Conservation (phyloP, 108 stramenopile genomes). For the Cyclotella kingstonii region DNA sequence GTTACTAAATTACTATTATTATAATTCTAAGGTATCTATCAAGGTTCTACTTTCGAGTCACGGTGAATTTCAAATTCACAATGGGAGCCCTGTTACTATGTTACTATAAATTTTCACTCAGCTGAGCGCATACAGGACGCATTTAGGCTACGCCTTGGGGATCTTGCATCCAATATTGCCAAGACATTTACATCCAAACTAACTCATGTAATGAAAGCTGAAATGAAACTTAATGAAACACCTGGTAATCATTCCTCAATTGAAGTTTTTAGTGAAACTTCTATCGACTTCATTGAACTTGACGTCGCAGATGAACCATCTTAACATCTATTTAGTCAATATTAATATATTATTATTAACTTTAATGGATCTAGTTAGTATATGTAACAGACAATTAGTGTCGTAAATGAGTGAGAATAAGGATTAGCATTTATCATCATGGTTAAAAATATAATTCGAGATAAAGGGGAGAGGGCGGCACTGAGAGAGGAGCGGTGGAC, state of each 20-base stretch:
- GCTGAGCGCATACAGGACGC: conserved; percentile 83
- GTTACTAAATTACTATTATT: too few species aligned
- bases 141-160: conserved; percentile 83
- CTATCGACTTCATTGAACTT: conserved; percentile 27
- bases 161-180: conserved; percentile 72
- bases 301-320: background rate
- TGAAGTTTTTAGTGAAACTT: conserved; percentile 55
- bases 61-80: conserved; percentile 61
- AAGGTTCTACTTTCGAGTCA: conserved; percentile 82
- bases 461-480: too few species aligned
- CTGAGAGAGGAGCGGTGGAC: too few species aligned
- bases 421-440: too few species aligned
- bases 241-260: conserved; percentile 48
- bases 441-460: too few species aligned
- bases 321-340: too few species aligned
- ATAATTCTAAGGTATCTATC: conserved; percentile 79
- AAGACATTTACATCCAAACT: conserved; percentile 75
- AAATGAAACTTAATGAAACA: conserved; percentile 64
- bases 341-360: too few species aligned
- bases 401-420: too few species aligned
- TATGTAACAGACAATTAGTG: too few species aligned
- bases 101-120: conserved; percentile 82
- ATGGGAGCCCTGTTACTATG: conserved; percentile 81
- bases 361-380: too few species aligned
- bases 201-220: conserved; percentile 73